Conservation (phyloP, 805 yeast species). For the Grigorovia yakushimaensis region DNA sequence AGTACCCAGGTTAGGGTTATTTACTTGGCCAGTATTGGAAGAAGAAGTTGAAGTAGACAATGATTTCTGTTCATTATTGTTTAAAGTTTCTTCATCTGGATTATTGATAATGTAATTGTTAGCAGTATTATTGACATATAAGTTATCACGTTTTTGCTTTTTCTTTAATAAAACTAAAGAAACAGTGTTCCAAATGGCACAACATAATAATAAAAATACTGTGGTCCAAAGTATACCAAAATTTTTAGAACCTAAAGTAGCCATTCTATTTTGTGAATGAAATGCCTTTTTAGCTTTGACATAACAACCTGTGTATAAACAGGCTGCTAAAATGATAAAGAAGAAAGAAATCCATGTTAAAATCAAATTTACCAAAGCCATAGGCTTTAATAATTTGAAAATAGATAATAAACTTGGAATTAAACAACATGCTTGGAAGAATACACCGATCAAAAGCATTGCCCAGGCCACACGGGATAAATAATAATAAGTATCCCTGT, state of each 20-base stretch:
- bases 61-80: neutral
- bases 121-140: constrained; percentile 1
- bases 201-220: constrained; percentile 14
- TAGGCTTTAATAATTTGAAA: constrained; percentile 12
- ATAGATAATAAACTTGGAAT: constrained; percentile 26
- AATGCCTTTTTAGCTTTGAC: constrained; percentile 44
- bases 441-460: constrained; percentile 47
- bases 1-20: neutral
- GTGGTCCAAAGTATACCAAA: constrained; percentile 55
- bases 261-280: constrained; percentile 31
- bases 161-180: constrained; percentile 6
- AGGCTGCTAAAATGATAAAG: constrained; percentile 38
- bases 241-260: constrained; percentile 39
- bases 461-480: constrained; percentile 61
- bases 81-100: neutral
- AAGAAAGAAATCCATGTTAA: constrained; percentile 32
- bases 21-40: neutral
- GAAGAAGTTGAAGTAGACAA: neutral
- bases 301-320: constrained; percentile 45
- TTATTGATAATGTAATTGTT: too few species aligned
- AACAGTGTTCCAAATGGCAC: constrained; percentile 17
- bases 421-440: constrained; percentile 43
- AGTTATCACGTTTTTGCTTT: constrained; percentile 2
- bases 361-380: constrained; percentile 15
- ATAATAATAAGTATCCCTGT: constrained; percentile 49